These are phyloP conservation scores for Waltergamsia citrina DNA, from an alignment of 2,329 filamentous ascomycete species.

Conservation along the genomic window DNA sequence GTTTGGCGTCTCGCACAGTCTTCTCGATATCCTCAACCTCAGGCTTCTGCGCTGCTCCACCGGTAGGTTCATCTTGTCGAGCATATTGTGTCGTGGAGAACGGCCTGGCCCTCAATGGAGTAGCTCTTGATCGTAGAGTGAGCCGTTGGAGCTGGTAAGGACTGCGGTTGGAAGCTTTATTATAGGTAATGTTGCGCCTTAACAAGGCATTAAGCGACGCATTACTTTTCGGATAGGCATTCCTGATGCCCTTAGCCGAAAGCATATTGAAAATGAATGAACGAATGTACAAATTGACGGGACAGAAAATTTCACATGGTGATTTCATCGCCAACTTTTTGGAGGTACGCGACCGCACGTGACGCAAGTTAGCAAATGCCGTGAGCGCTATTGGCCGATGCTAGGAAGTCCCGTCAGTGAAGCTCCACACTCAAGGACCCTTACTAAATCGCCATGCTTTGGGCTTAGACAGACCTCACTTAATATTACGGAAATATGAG, in stretches of 20 bases:
- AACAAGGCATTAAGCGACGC: neutral
- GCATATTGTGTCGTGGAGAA: slow-evolving; percentile 18
- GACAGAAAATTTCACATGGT: neutral
- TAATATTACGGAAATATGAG: too few relatives aligned
- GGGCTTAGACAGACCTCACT: too few relatives aligned
- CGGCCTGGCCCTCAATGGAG: slow-evolving; percentile 11
- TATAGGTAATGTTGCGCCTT: slow-evolving; percentile 1
- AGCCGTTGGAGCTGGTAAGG: slow-evolving; percentile 9
- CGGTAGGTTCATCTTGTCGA: slow-evolving; percentile 10
- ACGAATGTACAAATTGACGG: neutral
- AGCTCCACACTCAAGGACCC: too few relatives aligned
- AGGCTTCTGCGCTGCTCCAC: neutral
- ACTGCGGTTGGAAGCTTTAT: neutral
- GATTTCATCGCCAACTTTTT: slow-evolving; percentile 3
- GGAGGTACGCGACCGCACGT: slow-evolving; percentile 5
- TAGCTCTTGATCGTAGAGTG: slow-evolving; percentile 5
- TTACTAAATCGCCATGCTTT: too few relatives aligned
- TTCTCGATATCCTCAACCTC: slow-evolving; percentile 39
- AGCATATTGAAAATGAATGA: slow-evolving; percentile 17
- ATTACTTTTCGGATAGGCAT: slow-evolving; percentile 17
- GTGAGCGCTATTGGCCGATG: neutral
- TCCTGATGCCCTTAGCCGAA: slow-evolving; percentile 20
- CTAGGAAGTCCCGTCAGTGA: too few relatives aligned
- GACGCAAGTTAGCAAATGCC: neutral
- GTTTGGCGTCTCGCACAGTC: slow-evolving; percentile 61